Evolutionary conservation across 2,329 filamentous ascomycete species (phyloP).

Genomic region (Chaetomium strumarium): DNA sequence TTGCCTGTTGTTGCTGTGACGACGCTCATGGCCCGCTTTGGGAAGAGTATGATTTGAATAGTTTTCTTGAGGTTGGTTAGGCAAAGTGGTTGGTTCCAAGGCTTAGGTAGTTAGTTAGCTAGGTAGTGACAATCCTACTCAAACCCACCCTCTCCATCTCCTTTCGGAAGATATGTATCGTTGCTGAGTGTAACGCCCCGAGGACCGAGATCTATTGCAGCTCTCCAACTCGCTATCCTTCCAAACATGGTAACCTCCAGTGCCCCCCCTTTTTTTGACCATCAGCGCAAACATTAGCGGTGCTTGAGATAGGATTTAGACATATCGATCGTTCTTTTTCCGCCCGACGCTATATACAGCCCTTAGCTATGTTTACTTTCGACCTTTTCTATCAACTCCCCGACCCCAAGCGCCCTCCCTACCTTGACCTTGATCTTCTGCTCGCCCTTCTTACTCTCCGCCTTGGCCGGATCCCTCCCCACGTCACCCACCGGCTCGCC

Average conservation of each 20-base stretch:
- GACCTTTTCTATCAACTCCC: constrained; percentile 67
- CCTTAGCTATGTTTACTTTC: constrained; percentile 43
- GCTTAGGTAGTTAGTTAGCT: neutral
- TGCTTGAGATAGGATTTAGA: neutral
- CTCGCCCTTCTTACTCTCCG: constrained; percentile 32
- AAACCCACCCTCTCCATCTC: neutral
- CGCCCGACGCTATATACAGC: neutral
- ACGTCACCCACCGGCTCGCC: constrained; percentile 65
- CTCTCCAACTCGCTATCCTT: too few relatives aligned
- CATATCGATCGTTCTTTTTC: neutral
- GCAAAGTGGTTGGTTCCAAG: neutral
- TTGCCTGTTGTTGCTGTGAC: too few relatives aligned
- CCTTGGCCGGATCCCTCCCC: constrained; percentile 41
- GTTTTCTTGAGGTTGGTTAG: neutral
- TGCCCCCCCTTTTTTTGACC: neutral
- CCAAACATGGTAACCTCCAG: too few relatives aligned
- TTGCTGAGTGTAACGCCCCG: too few relatives aligned
- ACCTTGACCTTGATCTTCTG: constrained; percentile 78
- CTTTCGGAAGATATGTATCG: neutral
- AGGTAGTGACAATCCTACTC: neutral
- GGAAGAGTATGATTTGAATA: neutral
- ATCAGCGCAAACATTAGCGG: neutral
- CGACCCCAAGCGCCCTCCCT: constrained; percentile 72
- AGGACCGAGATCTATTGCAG: too few relatives aligned
- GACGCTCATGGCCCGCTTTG: neutral